Conservation (phyloP, 805 yeast species). For the Teunomyces funiuensis region DNA sequence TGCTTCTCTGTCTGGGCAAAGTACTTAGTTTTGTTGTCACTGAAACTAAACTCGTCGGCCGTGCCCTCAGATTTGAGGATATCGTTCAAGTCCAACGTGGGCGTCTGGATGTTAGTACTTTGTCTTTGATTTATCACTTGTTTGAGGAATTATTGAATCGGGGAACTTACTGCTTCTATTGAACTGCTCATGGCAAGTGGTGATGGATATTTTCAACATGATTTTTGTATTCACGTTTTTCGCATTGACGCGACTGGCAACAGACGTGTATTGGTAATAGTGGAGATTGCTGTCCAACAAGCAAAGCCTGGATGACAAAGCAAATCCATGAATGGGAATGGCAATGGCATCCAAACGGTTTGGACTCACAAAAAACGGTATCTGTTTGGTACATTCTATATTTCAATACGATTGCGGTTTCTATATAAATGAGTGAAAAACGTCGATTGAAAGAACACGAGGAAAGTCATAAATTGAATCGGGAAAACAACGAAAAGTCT, state of each 20-base stretch:
- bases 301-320: no score
- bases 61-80: conserved; percentile 4
- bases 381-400: no score
- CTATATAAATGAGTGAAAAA: no score
- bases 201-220: conserved; percentile 1
- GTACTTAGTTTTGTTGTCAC: conserved; percentile 18
- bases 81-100: conserved; percentile 9
- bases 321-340: no score
- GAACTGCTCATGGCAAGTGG: conserved; percentile 9
- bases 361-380: no score
- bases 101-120: conserved; percentile 5
- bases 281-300: background rate
- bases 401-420: no score
- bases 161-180: conserved; percentile 8
- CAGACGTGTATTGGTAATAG: background rate
- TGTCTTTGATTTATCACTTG: no score
- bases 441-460: no score
- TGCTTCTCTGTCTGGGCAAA: conserved; percentile 35
- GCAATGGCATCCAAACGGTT: no score
- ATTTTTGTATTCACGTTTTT: conserved; percentile 3
- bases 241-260: conserved; percentile 3
- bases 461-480: background rate
- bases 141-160: no score
- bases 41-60: background rate
- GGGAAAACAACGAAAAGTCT: no score